phyloP scores from a whole-genome alignment of 768 basidiomycete species.

The Pleurotus salmoneostramineus region DNA sequence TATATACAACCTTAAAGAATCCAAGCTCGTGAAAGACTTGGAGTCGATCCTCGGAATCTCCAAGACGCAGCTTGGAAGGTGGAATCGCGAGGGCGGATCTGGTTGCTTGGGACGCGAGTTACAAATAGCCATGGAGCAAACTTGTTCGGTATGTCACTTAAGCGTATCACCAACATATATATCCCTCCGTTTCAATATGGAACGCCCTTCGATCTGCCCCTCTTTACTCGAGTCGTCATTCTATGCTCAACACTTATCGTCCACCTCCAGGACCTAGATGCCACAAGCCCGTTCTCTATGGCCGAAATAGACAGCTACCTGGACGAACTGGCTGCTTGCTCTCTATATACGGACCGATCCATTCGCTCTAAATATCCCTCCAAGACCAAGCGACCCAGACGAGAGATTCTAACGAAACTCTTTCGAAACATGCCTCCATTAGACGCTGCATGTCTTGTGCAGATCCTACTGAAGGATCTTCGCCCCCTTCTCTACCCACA shows the following conservation, averaged over 20 bases:
- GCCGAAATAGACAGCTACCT: constrained; percentile 62
- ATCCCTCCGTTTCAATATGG: no score
- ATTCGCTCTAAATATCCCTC: constrained; percentile 30
- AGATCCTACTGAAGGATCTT: constrained; percentile 87
- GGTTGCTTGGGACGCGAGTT: constrained; percentile 78
- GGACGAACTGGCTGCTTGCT: constrained; percentile 70
- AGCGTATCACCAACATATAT: not conserved
- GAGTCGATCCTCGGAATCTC: constrained; percentile 29
- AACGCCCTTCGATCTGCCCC: no score
- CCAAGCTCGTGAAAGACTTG: constrained; percentile 45
- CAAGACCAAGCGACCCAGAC: constrained; percentile 21
- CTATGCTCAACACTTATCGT: not conserved
- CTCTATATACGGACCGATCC: constrained; percentile 51
- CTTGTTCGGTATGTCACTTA: constrained; percentile 29
- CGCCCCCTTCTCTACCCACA: constrained; percentile 75
- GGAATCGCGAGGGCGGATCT: constrained; percentile 36
- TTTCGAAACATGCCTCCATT: constrained; percentile 57
- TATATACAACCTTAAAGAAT: constrained; percentile 73
- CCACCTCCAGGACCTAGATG: not conserved
- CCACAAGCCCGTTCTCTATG: constrained; percentile 31
- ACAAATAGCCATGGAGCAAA: constrained; percentile 34
- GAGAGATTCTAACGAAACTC: constrained; percentile 46
- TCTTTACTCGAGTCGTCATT: not conserved
- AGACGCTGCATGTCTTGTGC: constrained; percentile 69
- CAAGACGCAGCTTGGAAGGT: constrained; percentile 25